A percentile compares a stretch with the other conserved stretches of the same genome.
Conservation (phyloP, 2,329 filamentous ascomycete genomes). For the Botrytis hyacinthi region DNA sequence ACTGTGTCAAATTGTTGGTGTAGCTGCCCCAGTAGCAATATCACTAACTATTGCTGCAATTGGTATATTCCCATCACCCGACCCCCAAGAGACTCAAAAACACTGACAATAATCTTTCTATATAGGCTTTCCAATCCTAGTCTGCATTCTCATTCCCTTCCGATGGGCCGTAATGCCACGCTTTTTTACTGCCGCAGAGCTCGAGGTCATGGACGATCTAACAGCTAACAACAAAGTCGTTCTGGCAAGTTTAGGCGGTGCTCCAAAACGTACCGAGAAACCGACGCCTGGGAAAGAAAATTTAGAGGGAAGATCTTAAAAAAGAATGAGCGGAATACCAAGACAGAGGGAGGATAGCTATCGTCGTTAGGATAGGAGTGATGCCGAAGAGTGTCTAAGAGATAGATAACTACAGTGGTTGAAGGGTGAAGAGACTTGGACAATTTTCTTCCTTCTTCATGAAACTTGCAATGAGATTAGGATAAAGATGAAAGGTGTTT, state of each 20-base stretch:
- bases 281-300: not conserved
- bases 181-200: not conserved
- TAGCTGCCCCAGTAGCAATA: not conserved
- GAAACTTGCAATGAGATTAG: not conserved
- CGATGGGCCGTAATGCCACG: not conserved
- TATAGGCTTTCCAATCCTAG: not conserved
- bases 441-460: not conserved
- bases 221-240: not conserved
- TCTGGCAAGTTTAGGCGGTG: not conserved
- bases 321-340: not conserved
- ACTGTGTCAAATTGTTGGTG: not conserved
- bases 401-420: not conserved
- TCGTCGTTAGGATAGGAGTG: not conserved
- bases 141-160: not conserved
- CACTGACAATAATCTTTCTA: not conserved
- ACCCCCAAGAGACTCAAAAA: not conserved
- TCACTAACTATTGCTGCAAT: not conserved
- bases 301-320: not conserved
- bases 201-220: not conserved
- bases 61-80: not conserved
- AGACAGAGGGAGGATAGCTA: not conserved
- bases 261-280: not conserved
- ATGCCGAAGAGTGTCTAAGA: not conserved
- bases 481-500: not conserved
- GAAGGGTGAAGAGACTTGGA: not conserved